Evolutionary conservation across 257 asterid genomes (phyloP).

Genomic region (Eucommia ulmoides): DNA sequence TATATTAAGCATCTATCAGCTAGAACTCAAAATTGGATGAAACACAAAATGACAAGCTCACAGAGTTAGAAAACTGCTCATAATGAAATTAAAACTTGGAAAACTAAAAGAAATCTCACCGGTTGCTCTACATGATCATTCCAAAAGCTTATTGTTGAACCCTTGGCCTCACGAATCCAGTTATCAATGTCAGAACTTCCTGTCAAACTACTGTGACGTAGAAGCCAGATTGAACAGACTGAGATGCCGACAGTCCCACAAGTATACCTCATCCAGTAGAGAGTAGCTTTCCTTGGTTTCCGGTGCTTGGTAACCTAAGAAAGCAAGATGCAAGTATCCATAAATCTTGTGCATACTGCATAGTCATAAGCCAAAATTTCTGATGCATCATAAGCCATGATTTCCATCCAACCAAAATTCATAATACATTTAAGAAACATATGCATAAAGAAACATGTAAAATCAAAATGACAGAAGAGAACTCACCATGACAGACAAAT

Average conservation of each 20-base stretch:
- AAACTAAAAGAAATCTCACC: conserved; percentile 31
- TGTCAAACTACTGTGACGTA: conserved; percentile 88
- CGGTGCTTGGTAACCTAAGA: conserved; percentile 70
- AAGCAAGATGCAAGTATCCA: conserved; percentile 13
- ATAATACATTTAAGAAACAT: conserved; percentile 1
- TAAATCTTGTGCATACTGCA: no score
- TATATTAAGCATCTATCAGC: no score
- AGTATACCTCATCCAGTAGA: conserved; percentile 79
- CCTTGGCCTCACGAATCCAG: conserved; percentile 86
- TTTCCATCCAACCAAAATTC: not conserved
- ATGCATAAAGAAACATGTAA: conserved; percentile 3
- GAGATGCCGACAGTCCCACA: conserved; percentile 76
- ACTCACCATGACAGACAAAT: conserved; percentile 27
- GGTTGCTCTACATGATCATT: conserved; percentile 98
- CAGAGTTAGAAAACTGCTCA: no score
- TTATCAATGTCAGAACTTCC: conserved; percentile 97
- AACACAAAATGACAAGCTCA: no score
- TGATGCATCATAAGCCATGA: not conserved
- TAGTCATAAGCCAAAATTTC: conserved; percentile 5
- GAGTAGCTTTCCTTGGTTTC: conserved; percentile 66
- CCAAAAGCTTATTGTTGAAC: conserved; percentile 75
- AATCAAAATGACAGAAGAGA: not conserved
- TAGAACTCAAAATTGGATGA: no score
- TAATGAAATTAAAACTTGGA: not conserved
- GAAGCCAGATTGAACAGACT: conserved; percentile 79